Conservation (phyloP, 192 early-diverging fungal genomes). For the Coemansia sp. region DNA sequence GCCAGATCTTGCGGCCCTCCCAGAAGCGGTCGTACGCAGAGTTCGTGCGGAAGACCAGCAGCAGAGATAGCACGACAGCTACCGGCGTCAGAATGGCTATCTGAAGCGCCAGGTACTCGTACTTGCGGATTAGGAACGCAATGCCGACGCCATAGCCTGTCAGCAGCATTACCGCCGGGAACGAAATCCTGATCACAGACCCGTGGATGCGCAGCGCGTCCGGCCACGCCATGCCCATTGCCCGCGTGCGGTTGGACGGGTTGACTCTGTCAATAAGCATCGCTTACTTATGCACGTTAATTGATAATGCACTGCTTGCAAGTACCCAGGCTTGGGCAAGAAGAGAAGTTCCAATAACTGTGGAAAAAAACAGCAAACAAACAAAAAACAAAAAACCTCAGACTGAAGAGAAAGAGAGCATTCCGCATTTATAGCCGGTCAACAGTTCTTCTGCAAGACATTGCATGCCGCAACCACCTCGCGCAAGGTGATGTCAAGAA, state of each 20-base stretch:
- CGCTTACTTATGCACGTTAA: not conserved
- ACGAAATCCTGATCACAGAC: constrained; percentile 48
- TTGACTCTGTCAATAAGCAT: constrained; percentile 43
- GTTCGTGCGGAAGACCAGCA: constrained; percentile 59
- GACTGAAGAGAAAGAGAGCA: not conserved
- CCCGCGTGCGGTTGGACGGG: constrained; percentile 32
- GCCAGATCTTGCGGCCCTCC: constrained; percentile 87
- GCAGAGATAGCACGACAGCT: constrained; percentile 51
- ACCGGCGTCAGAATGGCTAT: constrained; percentile 49
- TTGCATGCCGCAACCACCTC: not conserved
- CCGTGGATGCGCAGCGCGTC: constrained; percentile 46
- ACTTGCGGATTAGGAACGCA: constrained; percentile 35
- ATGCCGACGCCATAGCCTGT: constrained; percentile 51
- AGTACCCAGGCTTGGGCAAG: not conserved
- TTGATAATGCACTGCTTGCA: not conserved
- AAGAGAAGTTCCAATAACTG: not conserved
- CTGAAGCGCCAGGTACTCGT: constrained; percentile 32
- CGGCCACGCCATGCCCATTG: constrained; percentile 35
- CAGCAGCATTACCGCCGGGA: constrained; percentile 35
- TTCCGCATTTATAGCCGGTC: not conserved
- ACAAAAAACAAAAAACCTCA: not conserved
- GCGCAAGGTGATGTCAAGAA: not conserved
- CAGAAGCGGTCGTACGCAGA: constrained; percentile 77
- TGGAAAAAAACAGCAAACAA: not conserved
- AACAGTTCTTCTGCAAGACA: not conserved